phyloP scores from a whole-genome alignment of 2,329 filamentous ascomycete genomes.

The Pseudomassariella vexata region DNA sequence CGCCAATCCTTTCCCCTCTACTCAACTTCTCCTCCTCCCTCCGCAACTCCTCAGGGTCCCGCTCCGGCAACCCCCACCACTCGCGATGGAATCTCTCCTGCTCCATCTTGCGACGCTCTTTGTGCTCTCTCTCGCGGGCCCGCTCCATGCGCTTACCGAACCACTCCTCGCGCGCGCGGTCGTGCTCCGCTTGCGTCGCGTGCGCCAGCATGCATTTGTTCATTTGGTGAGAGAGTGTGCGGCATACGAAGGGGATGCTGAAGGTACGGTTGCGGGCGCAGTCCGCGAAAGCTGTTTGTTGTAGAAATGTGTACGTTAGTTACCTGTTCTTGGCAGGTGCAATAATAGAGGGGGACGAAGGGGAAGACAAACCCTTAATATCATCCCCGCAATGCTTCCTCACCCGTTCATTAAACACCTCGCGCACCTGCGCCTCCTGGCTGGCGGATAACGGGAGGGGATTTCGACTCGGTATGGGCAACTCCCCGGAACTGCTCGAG shows the following conservation, averaged over 20 bases:
- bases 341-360: neutral
- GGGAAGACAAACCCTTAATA: conserved; percentile 59
- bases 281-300: conserved; percentile 72
- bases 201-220: conserved; percentile 88
- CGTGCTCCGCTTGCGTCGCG: conserved; percentile 78
- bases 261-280: conserved; percentile 85
- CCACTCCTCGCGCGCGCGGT: conserved; percentile 89
- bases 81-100: conserved; percentile 61
- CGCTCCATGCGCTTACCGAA: conserved; percentile 72
- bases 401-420: conserved; percentile 52
- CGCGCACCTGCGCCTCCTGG: conserved; percentile 33
- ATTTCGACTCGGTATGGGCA: conserved; percentile 59
- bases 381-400: conserved; percentile 68
- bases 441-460: conserved; percentile 63
- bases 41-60: conserved; percentile 44
- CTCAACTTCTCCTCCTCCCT: conserved; percentile 46
- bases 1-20: conserved; percentile 49
- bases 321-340: no score
- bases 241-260: conserved; percentile 82
- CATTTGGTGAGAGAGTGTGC: conserved; percentile 74
- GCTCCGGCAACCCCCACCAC: conserved; percentile 60
- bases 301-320: no score
- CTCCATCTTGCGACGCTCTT: conserved; percentile 51
- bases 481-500: conserved; percentile 7
- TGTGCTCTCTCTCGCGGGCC: conserved; percentile 59